Base-by-base conservation (phyloP, 2,329 filamentous ascomycete genomes). In the Cercospora brassicicola region DNA sequence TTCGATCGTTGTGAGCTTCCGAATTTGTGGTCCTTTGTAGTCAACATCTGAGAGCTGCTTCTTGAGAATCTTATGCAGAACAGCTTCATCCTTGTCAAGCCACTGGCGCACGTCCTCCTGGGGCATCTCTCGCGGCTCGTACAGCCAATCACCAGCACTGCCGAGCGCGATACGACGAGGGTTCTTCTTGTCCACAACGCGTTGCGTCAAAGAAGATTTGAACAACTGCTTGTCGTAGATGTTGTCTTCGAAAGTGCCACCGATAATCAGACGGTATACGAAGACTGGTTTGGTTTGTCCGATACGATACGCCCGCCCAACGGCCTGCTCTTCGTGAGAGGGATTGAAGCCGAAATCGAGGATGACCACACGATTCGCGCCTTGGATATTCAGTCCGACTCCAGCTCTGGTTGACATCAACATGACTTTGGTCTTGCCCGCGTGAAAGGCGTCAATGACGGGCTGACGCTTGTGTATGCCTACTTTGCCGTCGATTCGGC, bases 281-380 rank as follows among this genome's bases (percentile, higher is more conserved):
- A 87, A 94, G 0, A 96, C 93, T 0, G 86, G 84, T 73, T 94
- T 95, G 42, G 81, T 82, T 78, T 97, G 94, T 0, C 93, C 93
- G 36, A 97, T 86, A 0, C 94, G 91, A 78, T 95, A 97, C 0
- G 92, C 90, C 63, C 94, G 87, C 1, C 93, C 94, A 61, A 97
- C 88, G 1, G 94, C 94, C 79, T 97, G 94, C 74, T 93, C 90
- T 78, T 97, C 94, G 76, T 89, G 85, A 4, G 89, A 86, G 0
- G 94, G 94, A 71, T 94, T 95, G 81, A 89, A 97, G 69, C 85
- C 84, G 75, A 91, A 92, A 77, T 97, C 94, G 65, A 96, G 91
- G 20, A 97, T 90, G 20, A 97, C 86, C 0, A 97, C 91, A 20
- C 94, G 88, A 76, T 93, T 97, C 0, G 94, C 94, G 1, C 90